These are phyloP conservation scores for Umbilicus rupestris DNA, from an alignment of 164 flowering plant species.

Conservation along the genomic window DNA sequence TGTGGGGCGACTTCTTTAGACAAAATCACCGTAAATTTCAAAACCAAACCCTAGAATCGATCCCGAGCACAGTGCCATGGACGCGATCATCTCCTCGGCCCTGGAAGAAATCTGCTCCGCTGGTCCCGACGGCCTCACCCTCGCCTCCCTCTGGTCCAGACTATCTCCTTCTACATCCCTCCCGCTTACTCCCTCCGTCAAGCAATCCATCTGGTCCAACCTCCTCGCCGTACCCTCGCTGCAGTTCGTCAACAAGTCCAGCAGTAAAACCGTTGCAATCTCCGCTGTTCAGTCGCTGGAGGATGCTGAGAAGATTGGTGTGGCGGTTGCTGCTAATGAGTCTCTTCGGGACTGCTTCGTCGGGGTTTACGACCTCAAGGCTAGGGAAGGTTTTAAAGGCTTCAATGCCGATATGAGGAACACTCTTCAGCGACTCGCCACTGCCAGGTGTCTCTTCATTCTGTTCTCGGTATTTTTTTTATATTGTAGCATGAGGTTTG, in stretches of 20 bases:
- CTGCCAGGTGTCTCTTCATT: conserved; percentile 29
- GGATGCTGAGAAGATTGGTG: conserved; percentile 35
- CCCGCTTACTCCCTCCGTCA: conserved; percentile 33
- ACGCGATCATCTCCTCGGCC: conserved; percentile 49
- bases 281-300: conserved; percentile 25
- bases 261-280: conserved; percentile 12
- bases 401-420: conserved; percentile 35
- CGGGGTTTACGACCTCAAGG: conserved; percentile 57
- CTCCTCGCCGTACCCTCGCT: conserved; percentile 41
- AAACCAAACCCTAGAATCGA: background rate
- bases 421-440: conserved; percentile 50
- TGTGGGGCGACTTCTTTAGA: too few relatives aligned
- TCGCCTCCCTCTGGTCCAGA: conserved; percentile 39
- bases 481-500: background rate
- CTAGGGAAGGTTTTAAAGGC: conserved; percentile 23
- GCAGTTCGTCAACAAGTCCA: conserved; percentile 20
- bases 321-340: conserved; percentile 49
- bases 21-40: too few relatives aligned
- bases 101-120: conserved; percentile 63
- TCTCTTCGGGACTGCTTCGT: conserved; percentile 52
- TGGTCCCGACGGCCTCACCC: conserved; percentile 34
- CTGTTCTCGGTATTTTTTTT: background rate
- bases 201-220: conserved; percentile 35
- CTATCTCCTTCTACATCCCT: conserved; percentile 32
- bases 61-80: conserved; percentile 29